Conservation (phyloP, 495 filamentous ascomycete species). For the Thermothielavioides terrestris region DNA sequence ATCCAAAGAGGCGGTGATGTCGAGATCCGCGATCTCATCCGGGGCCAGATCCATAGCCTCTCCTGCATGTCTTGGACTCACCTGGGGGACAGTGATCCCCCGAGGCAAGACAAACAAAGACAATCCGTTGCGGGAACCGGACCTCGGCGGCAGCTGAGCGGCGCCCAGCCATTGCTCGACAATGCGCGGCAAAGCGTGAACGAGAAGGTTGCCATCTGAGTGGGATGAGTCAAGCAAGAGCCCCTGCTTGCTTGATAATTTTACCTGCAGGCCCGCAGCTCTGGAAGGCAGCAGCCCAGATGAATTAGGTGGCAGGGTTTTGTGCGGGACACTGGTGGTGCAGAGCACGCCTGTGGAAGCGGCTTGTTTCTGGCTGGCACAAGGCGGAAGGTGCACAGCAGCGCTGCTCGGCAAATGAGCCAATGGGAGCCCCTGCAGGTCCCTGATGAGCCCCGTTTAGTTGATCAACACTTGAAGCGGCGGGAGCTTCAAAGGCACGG, state of each 20-base stretch:
- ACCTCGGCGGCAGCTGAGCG: neutral
- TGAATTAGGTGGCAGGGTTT: neutral
- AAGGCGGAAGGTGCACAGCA: too few species aligned
- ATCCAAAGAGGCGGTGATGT: conserved; percentile 9
- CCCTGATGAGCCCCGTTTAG: too few species aligned
- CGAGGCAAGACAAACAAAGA: neutral
- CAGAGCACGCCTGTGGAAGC: conserved; percentile 1
- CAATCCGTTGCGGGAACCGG: neutral
- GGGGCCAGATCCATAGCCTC: neutral
- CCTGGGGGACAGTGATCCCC: neutral
- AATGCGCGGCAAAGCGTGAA: neutral
- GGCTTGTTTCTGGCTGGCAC: too few species aligned
- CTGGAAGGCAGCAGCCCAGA: conserved; percentile 1
- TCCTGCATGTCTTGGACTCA: neutral
- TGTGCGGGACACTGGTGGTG: too few species aligned
- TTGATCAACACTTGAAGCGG: too few species aligned
- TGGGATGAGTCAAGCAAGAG: conserved; percentile 2
- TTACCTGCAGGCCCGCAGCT: neutral
- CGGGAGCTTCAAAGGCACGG: too few species aligned
- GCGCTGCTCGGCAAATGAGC: neutral
- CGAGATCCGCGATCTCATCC: neutral
- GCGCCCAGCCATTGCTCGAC: neutral
- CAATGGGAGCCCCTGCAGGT: too few species aligned
- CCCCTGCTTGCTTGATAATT: too few species aligned
- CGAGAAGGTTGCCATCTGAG: neutral